Evolutionary conservation across 805 yeast genomes (phyloP), one percentile per base, ranked within the genome.

Genomic region (Candida hungchunana): DNA sequence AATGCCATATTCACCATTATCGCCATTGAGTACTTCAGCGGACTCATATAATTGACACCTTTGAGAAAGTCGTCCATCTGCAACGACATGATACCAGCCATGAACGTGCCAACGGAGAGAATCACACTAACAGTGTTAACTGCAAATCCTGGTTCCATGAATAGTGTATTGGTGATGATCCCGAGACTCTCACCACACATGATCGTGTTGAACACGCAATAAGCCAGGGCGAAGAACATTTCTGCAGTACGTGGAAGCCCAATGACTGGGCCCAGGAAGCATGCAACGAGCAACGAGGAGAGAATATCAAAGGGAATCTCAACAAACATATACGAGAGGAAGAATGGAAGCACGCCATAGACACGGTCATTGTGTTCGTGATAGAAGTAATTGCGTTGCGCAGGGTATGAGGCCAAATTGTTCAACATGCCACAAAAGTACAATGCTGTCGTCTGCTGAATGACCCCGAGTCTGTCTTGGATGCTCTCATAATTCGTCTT

Each of bases 111-210:
- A 32, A 85, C 61, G 3, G 86, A 75, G 34, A 83, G 62, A 19
- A 82, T 55, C 7, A 77, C 69, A 1, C 89, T 73, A 23, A 87
- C 76, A 4, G 83, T 60, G 53, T 82, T 84, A 13, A 84, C 78
- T 0, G 93, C 94, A 50, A 86, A 75, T 0, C 95, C 95, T 21
- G 86, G 72, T 49, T 86, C 87, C 31, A 66, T 61, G 50, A 87
- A 79, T 1, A 82, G 47, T 4, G 89, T 79, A 51, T 84, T 85
- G 39, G 87, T 82, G 32, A 83, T 69, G 6, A 87, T 82, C 0
- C 96, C 96, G 21, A 87, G 63, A 6, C 90, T 79, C 55, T 87
- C 96, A 23, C 96, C 96, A 42, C 88, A 78, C 44, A 79, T 76
- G 13, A 79, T 71, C 17, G 77, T 69, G 18, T 72, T 61, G 38